Conservation (phyloP, 371 early-diverging fungal genomes). For the Batrachochytrium dendrobatidis region DNA sequence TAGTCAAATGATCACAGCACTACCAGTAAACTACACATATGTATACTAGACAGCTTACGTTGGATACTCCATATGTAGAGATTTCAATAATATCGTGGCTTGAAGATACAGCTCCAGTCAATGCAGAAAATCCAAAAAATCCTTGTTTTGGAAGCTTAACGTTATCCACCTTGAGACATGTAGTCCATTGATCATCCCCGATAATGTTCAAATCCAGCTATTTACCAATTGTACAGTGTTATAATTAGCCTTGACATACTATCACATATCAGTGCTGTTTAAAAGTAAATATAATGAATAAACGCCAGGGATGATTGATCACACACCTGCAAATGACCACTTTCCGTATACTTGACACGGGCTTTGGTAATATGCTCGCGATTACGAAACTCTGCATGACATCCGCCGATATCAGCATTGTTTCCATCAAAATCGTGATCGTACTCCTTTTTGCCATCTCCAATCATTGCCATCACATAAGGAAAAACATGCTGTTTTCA, state of each 20-base stretch:
- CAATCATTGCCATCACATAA: constrained; percentile 85
- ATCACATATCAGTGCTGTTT: neutral
- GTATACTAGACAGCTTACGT: too few species aligned
- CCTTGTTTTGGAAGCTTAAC: constrained; percentile 63
- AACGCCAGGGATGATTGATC: constrained; percentile 3
- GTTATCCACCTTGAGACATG: constrained; percentile 71
- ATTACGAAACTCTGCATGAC: constrained; percentile 64
- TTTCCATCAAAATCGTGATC: constrained; percentile 78
- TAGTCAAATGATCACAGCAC: too few species aligned
- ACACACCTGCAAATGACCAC: constrained; percentile 54
- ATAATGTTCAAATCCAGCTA: constrained; percentile 38
- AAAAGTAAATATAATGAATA: constrained; percentile 1
- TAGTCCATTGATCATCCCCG: constrained; percentile 61
- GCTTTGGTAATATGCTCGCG: constrained; percentile 60
- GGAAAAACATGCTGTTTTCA: constrained; percentile 59
- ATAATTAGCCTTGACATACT: constrained; percentile 38
- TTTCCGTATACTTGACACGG: constrained; percentile 67
- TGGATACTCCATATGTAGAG: constrained; percentile 22
- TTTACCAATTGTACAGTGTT: too few species aligned
- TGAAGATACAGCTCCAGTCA: constrained; percentile 65
- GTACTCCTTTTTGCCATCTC: constrained; percentile 79
- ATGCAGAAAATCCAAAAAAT: constrained; percentile 85
- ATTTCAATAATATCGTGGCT: constrained; percentile 72
- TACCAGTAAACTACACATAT: too few species aligned
- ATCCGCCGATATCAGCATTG: constrained; percentile 38